Evolutionary conservation across 2,329 filamentous ascomycete genomes (phyloP), one percentile per base, ranked within the genome.

Genomic region (Simplicillium aogashimaense): DNA sequence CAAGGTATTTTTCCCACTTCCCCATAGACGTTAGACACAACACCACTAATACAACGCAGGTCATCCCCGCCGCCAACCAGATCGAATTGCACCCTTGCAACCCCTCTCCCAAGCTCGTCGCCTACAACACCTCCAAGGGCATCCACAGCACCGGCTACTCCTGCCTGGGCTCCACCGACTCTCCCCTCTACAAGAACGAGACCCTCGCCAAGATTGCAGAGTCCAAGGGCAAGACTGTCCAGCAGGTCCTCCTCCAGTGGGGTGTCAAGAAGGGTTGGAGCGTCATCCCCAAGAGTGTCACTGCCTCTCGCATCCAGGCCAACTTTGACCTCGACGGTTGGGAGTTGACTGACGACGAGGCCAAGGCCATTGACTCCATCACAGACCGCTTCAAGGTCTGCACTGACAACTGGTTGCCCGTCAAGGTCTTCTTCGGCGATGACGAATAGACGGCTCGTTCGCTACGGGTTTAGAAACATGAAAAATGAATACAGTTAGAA

Each of bases 241-340:
- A 88, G 67, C 83, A 94, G 70, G 76, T 88, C 39, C 65, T 92
- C 52, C 65, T 94, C 47, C 69, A 79, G 52, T 94, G 86, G 86
- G 86, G 86, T 47, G 65, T 94, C 41, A 77, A 84, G 59, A 80
- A 87, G 56, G 86, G 83, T 43, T 86, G 81, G 69, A 83, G 78
- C 48, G 86, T 94, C 39, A 87, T 94, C 53, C 86, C 86, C 53
- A 94, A 94, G 74, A 83, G 76, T 39, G 83, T 89, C 43, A 88
- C 76, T 49, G 74, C 78, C 49, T 69, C 69, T 39, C 76, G 86
- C 33, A 88, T 94, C 53, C 70, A 83, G 62, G 75, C 67, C 46
- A 94, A 94, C 71, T 86, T 79, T 51, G 75, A 83, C 32, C 56
- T 86, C 39, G 76, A 88, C 59, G 84, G 81, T 39, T 90, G 80